Base-by-base conservation (phyloP, 805 yeast species). In the Candida coleopterorum region DNA sequence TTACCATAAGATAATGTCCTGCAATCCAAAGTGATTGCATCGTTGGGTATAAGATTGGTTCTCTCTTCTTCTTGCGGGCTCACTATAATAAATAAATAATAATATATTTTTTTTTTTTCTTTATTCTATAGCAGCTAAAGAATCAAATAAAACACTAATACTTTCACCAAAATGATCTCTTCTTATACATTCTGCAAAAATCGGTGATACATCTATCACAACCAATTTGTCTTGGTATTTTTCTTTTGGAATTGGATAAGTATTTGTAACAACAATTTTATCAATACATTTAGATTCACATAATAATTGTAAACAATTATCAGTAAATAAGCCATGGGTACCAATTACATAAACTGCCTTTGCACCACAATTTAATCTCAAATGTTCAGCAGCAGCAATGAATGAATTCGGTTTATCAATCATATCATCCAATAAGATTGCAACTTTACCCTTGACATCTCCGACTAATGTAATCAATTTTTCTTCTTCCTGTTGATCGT, bases 131-230 rank as follows among this genome's bases (percentile, higher is more conserved):
- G 77, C 75, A 32, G 89, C 84, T 46, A 88, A 72, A 34, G 94
- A 87, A 60, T 89, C 96, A 58, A 90, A 89, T 50, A 89, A 68
- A 15, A 89, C 95, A 27, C 96, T 85, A 44, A 90, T 89, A 50
- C 94, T 83, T 68, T 90, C 97, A 59, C 98, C 99, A 52, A 90
- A 89, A 61, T 93, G 99, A 58, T 93, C 96, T 69, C 99, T 84
- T 68, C 99, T 81, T 43, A 93, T 90, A 63, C 97, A 93, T 69
- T 93, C 99, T 24, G 97, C 97, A 55, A 93, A 85, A 37, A 93
- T 88, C 14, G 95, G 84, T 43, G 96, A 84, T 34, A 93, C 94
- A 55, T 93, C 98, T 51, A 93, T 88, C 34, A 87, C 83, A 11
- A 79, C 79, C 50, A 93, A 71, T 61, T 93, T 93, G 41, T 76